phyloP scores from a whole-genome alignment of 768 basidiomycete genomes.

The Clavaria fumosa region DNA sequence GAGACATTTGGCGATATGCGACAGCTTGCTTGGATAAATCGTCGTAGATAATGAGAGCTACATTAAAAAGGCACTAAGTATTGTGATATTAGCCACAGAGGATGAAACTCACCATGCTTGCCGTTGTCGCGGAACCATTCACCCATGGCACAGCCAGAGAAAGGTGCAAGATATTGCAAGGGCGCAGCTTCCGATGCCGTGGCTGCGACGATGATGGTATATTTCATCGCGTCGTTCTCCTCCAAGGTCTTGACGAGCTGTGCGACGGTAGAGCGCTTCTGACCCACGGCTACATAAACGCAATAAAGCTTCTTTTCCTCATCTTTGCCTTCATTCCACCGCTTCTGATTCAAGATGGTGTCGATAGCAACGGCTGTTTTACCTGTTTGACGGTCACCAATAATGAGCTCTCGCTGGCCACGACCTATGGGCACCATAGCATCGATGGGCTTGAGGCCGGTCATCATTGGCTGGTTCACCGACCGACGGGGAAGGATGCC shows the following conservation, averaged over 20 bases:
- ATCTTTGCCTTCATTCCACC: conserved; percentile 97
- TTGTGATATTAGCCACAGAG: conserved; percentile 6
- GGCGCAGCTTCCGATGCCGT: conserved; percentile 99
- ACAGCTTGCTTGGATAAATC: conserved; percentile 99
- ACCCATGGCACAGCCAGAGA: conserved; percentile 99
- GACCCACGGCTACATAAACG: conserved; percentile 98
- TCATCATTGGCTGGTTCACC: conserved; percentile 99
- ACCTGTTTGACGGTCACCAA: conserved; percentile 99
- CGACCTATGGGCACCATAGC: conserved; percentile 99
- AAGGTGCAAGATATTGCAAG: conserved; percentile 97
- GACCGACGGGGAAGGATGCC: conserved; percentile 99
- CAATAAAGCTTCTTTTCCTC: conserved; percentile 99
- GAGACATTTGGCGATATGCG: conserved; percentile 99
- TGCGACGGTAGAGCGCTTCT: conserved; percentile 98
- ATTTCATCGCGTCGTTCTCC: conserved; percentile 99
- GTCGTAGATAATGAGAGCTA: conserved; percentile 96
- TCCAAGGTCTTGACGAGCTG: conserved; percentile 99
- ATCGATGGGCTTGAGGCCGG: conserved; percentile 99
- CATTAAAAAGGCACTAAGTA: conserved; percentile 26
- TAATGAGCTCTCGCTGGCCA: conserved; percentile 99
- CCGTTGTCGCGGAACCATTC: conserved; percentile 99
- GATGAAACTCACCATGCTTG: conserved; percentile 72
- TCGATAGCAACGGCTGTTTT: conserved; percentile 99
- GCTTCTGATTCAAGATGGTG: conserved; percentile 99
- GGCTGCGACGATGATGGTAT: conserved; percentile 97